Evolutionary conservation across 2,329 filamentous ascomycete species (phyloP), one percentile per base, ranked within the genome.

Genomic region (Nannizzia gypsea): DNA sequence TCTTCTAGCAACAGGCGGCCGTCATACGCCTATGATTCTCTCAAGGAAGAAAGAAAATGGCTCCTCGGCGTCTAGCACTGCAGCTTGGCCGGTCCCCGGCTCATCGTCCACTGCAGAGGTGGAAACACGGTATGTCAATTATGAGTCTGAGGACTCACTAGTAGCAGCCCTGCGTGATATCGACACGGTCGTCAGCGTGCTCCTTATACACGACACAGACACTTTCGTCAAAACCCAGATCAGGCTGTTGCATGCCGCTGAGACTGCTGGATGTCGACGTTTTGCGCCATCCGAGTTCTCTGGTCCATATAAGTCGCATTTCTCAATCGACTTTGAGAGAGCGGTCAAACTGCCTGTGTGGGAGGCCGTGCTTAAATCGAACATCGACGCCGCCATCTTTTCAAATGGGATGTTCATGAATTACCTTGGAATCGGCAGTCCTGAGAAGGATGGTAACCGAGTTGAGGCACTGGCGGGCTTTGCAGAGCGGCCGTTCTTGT

Each of bases 241-340:
- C 3, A 70, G 70, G 3, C 69, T 81, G 0, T 70, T 73, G 2
- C 69, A 68, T 5, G 78, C 78, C 2, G 70, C 74, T 0, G 74
- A 76, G 58, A 66, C 69, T 28, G 76, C 74, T 0, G 75, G 76
- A 0, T 72, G 78, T 1, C 67, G 69, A 44, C 72, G 78, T 6
- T 81, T 78, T 61, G 72, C 78, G 2, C 77, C 77, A 1, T 74
- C 73, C 48, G 73, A 73, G 59, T 80, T 76, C 26, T 70, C 67
- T 0, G 46, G 65, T 3, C 64, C 66, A 4, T 58, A 63, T 3
- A n/a, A 61, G 2, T 60, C 64, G 8, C 64, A 67, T 1, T 28
- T 56, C 1, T 61, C 60, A 20, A 63, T 72, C 11, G 66, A 66
- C 6, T 56, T 70, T 8, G 55, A 70, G 5, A 56, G 59, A 0